phyloP scores from a whole-genome alignment of 257 asterid genomes.

The Solanum pimpinellifolium region DNA sequence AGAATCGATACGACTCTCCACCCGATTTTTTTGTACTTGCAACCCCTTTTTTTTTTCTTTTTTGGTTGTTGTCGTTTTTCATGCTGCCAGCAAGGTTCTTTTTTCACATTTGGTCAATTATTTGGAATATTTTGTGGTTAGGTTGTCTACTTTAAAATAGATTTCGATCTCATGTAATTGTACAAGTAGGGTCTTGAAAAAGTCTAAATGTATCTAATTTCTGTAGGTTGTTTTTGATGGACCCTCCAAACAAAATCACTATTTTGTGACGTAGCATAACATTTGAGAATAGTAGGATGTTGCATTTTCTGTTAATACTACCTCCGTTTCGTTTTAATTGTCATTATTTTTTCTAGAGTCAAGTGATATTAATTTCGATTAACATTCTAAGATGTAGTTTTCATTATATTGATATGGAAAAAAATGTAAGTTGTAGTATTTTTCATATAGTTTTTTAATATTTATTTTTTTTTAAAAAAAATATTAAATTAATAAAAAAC shows the following conservation, averaged over 20 bases:
- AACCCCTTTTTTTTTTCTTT: not conserved
- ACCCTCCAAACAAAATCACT: not conserved
- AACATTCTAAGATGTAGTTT: no score
- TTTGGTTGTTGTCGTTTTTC: not conserved
- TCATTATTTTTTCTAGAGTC: no score
- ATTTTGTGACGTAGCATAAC: not conserved
- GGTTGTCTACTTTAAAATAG: not conserved
- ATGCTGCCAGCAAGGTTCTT: not conserved
- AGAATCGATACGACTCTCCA: not conserved
- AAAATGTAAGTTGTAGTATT: no score
- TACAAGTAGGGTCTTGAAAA: not conserved
- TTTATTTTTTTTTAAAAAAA: no score
- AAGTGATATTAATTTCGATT: no score
- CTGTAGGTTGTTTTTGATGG: no score
- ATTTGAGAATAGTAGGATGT: not conserved
- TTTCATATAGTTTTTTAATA: no score
- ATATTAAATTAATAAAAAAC: no score
- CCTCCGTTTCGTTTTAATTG: not conserved
- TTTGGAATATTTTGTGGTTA: not conserved
- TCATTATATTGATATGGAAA: no score
- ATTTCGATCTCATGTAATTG: not conserved
- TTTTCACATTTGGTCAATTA: not conserved
- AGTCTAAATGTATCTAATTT: no score
- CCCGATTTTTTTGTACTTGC: not conserved
- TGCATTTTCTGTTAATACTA: not conserved